A percentile compares a stretch with the other conserved stretches of the same genome.
phyloP scores from a whole-genome alignment of 2,329 filamentous ascomycete species.

The Cryphonectria parasitica region DNA sequence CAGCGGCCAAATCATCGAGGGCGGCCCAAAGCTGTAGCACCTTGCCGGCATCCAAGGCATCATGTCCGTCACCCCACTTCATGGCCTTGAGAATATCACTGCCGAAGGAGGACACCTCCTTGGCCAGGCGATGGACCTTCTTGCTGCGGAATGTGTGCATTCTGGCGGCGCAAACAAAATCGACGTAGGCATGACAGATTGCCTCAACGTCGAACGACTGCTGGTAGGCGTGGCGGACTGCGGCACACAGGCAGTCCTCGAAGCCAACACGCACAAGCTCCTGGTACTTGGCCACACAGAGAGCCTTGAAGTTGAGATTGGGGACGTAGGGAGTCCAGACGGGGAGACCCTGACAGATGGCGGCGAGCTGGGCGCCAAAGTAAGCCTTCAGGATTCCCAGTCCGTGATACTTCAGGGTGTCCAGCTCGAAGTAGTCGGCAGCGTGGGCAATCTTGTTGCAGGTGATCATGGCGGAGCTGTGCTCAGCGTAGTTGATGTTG shows the following conservation, averaged over 20 bases:
- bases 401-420: not conserved
- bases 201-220: not conserved
- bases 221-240: slow-evolving; percentile 4
- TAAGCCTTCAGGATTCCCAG: not conserved
- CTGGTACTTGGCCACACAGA: not conserved
- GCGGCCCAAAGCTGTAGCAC: not conserved
- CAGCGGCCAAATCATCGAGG: no score
- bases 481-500: not conserved
- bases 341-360: not conserved
- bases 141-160: not conserved
- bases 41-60: not conserved
- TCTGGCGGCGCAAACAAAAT: not conserved
- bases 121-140: not conserved
- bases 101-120: slow-evolving; percentile 3
- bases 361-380: not conserved
- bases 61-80: not conserved
- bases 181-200: not conserved
- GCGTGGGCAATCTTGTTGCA: not conserved
- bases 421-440: slow-evolving; percentile 7
- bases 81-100: not conserved
- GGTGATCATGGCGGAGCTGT: not conserved
- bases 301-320: not conserved
- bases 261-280: not conserved
- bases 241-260: not conserved
- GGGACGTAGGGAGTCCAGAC: no score